phyloP scores from a whole-genome alignment of 345 rosid genomes.

The Aethionema arabicum region DNA sequence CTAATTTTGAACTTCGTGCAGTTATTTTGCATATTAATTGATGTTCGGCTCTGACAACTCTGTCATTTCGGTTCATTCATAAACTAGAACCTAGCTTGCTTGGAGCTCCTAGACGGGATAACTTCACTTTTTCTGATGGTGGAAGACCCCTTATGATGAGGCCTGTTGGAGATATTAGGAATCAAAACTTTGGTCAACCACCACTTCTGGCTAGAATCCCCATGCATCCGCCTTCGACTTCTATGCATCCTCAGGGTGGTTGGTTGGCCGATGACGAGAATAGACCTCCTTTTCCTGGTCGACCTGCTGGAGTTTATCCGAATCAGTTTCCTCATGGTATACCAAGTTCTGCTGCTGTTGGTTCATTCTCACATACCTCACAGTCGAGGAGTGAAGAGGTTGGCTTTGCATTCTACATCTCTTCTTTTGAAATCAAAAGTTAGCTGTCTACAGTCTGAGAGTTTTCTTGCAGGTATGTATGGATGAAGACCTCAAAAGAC shows the following conservation, averaged over 20 bases:
- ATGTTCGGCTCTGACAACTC: conserved; percentile 16
- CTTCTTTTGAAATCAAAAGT: conserved; percentile 22
- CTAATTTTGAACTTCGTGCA: background rate
- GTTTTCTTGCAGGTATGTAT: conserved; percentile 42
- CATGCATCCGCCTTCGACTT: conserved; percentile 42
- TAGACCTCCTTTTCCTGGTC: conserved; percentile 47
- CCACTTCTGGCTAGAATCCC: conserved; percentile 64
- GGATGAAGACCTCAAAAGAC: conserved; percentile 50
- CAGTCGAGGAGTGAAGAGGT: conserved; percentile 81
- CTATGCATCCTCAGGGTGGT: conserved; percentile 58
- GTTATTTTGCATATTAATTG: background rate
- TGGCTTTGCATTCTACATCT: conserved; percentile 21
- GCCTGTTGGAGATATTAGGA: conserved; percentile 54
- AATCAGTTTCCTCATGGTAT: conserved; percentile 45
- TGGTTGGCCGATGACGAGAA: conserved; percentile 75
- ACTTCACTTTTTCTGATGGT: conserved; percentile 38
- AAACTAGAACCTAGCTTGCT: conserved; percentile 81
- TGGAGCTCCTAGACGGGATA: conserved; percentile 80
- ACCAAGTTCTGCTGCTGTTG: conserved; percentile 41
- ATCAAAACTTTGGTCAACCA: conserved; percentile 64
- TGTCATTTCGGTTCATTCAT: conserved; percentile 26
- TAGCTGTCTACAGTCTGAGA: conserved; percentile 19
- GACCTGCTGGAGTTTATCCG: conserved; percentile 44
- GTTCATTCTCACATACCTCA: conserved; percentile 43
- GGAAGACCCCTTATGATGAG: conserved; percentile 47